Conservation (phyloP, 1,139 yeast species). For the Pneumocystis carinii region DNA sequence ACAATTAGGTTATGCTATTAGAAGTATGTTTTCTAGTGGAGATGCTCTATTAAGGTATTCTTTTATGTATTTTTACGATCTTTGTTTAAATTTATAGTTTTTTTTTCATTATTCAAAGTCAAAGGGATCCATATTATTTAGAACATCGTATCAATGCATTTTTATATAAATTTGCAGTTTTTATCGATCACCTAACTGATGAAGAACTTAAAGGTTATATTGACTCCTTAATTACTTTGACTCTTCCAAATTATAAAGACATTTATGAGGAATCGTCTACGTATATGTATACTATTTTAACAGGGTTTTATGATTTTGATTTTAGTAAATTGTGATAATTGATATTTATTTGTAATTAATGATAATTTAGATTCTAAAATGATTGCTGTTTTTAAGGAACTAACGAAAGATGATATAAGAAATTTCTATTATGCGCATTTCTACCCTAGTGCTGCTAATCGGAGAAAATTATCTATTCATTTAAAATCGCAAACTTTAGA, state of each 20-base stretch:
- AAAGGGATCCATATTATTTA: slow-evolving; percentile 56
- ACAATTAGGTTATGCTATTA: slow-evolving; percentile 82
- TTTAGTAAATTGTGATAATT: neutral
- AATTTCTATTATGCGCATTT: slow-evolving; percentile 40
- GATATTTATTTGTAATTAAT: slow-evolving; percentile 4
- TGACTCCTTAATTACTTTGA: slow-evolving; percentile 48
- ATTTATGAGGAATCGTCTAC: slow-evolving; percentile 57
- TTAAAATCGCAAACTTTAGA: slow-evolving; percentile 40
- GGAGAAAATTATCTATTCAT: slow-evolving; percentile 43
- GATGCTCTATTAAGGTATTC: slow-evolving; percentile 44
- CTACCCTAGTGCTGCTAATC: slow-evolving; percentile 27
- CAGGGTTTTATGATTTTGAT: slow-evolving; percentile 62
- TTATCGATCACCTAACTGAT: slow-evolving; percentile 33
- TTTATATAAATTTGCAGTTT: slow-evolving; percentile 29
- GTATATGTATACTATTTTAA: slow-evolving; percentile 51
- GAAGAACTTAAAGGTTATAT: slow-evolving; percentile 58
- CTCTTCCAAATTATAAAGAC: slow-evolving; percentile 60
- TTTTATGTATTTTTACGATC: neutral
- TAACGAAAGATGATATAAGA: slow-evolving; percentile 45
- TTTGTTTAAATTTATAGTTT: slow-evolving; percentile 26
- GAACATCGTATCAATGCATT: slow-evolving; percentile 65
- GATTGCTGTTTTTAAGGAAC: slow-evolving; percentile 31
- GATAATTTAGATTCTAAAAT: slow-evolving; percentile 40
- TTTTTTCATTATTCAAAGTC: slow-evolving; percentile 74
- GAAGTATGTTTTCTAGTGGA: slow-evolving; percentile 55